Conservation (phyloP, 225 moss, liverwort and hornwort genomes). For the Takakia lepidozioides region DNA sequence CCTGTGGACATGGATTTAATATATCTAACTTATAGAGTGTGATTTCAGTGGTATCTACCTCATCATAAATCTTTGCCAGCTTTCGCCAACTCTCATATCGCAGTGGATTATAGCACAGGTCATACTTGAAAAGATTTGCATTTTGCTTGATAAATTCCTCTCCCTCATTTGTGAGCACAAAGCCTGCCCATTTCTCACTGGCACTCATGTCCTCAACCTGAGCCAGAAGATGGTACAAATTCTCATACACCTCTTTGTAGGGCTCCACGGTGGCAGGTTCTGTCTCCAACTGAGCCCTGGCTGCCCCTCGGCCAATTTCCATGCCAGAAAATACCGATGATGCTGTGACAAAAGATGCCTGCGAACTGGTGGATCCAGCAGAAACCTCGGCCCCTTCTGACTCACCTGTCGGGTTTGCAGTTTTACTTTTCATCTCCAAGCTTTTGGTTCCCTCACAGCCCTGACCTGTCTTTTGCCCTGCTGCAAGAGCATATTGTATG, state of each 20-base stretch:
- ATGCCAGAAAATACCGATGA: constrained; percentile 13
- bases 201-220: constrained; percentile 96
- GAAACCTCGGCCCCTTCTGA: constrained; percentile 25
- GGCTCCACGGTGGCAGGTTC: too few species aligned
- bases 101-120: constrained; percentile 80
- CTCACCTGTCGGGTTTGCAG: too few species aligned
- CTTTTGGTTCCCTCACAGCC: constrained; percentile 9
- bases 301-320: constrained; percentile 12
- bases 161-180: constrained; percentile 91
- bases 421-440: constrained; percentile 7
- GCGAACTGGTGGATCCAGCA: constrained; percentile 13
- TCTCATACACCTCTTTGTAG: constrained; percentile 64
- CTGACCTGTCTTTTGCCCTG: too few species aligned
- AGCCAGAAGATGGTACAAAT: constrained; percentile 83
- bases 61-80: constrained; percentile 83
- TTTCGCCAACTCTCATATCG: constrained; percentile 94
- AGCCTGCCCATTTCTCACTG: constrained; percentile 95
- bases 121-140: constrained; percentile 81
- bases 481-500: constrained; percentile 52
- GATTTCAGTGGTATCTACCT: too few species aligned
- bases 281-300: constrained; percentile 21
- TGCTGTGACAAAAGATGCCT: constrained; percentile 17
- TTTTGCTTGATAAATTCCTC: constrained; percentile 94
- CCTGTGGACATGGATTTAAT: too few species aligned
- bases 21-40: too few species aligned